Percentiles rank a stretch among this genome's conserved stretches.
Conservation (phyloP, 108 stramenopile species). For the Tribonema minus region DNA sequence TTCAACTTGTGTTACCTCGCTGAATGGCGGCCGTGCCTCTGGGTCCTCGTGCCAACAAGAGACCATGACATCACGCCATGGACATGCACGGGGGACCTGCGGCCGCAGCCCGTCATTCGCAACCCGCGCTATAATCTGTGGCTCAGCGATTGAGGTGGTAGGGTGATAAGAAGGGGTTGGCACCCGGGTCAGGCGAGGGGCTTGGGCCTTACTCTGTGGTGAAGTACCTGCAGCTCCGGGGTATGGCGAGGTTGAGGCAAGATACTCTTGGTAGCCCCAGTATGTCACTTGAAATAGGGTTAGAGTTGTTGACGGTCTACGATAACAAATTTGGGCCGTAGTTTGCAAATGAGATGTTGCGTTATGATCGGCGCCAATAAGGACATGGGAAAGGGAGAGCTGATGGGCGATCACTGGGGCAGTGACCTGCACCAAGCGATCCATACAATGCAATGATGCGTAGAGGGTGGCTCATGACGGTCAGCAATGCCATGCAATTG, state of each 20-base stretch:
- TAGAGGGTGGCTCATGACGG: too few species aligned
- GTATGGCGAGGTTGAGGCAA: neutral
- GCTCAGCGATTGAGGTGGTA: slow-evolving; percentile 83
- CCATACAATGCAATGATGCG: too few species aligned
- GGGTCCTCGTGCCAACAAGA: slow-evolving; percentile 84
- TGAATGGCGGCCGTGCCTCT: slow-evolving; percentile 73
- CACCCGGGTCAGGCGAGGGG: neutral
- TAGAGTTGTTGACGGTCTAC: neutral
- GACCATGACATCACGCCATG: slow-evolving; percentile 88
- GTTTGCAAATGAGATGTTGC: too few species aligned
- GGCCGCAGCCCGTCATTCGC: slow-evolving; percentile 90
- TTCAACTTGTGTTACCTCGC: too few species aligned
- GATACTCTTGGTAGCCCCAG: too few species aligned
- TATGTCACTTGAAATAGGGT: neutral
- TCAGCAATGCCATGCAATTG: too few species aligned
- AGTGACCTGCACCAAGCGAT: too few species aligned
- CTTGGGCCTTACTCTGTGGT: neutral
- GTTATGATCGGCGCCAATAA: too few species aligned
- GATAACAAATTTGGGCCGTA: too few species aligned
- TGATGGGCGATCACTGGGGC: too few species aligned
- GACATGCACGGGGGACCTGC: slow-evolving; percentile 63
- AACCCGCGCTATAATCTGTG: slow-evolving; percentile 88
- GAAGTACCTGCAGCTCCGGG: neutral
- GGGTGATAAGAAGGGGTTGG: slow-evolving; percentile 21
- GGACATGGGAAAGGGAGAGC: too few species aligned